Conservation (phyloP, 768 basidiomycete species). For the Flagelloscypha sp. region DNA sequence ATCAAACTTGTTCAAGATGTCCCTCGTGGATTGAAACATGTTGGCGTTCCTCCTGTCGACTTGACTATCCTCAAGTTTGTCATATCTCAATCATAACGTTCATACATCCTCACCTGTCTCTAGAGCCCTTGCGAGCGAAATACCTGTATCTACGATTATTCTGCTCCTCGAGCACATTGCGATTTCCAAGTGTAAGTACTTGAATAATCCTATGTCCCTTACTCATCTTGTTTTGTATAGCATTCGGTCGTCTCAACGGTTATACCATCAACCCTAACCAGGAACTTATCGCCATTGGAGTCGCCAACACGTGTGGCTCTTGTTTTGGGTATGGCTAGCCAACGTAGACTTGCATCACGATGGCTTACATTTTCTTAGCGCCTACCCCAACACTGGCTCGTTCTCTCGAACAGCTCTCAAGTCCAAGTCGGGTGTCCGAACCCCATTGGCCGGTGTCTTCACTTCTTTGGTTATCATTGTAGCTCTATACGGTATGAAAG, state of each 20-base stretch:
- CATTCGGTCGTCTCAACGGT: constrained; percentile 89
- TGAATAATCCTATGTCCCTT: background rate
- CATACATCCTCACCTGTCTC: constrained; percentile 44
- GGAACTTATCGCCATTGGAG: constrained; percentile 95
- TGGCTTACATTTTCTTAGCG: no score
- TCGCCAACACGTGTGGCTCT: constrained; percentile 86
- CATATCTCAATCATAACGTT: no score
- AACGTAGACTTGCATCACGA: no score
- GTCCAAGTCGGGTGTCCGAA: constrained; percentile 94
- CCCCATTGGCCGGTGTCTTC: constrained; percentile 81
- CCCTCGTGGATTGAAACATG: constrained; percentile 72
- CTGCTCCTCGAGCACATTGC: constrained; percentile 93
- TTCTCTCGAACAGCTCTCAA: constrained; percentile 98
- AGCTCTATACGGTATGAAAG: constrained; percentile 94
- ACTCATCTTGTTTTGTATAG: constrained; percentile 25
- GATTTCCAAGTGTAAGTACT: constrained; percentile 77
- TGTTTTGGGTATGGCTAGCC: no score
- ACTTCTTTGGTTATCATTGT: constrained; percentile 86
- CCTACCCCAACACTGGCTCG: constrained; percentile 95
- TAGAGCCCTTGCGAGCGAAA: constrained; percentile 64
- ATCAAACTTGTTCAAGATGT: constrained; percentile 80
- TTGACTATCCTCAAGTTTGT: no score
- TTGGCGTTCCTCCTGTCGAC: constrained; percentile 34
- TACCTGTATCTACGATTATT: constrained; percentile 84
- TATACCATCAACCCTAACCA: constrained; percentile 94